These are phyloP conservation scores for Metarhizium anisopliae DNA, from an alignment of 2,329 filamentous ascomycete species.

Conservation along the genomic window DNA sequence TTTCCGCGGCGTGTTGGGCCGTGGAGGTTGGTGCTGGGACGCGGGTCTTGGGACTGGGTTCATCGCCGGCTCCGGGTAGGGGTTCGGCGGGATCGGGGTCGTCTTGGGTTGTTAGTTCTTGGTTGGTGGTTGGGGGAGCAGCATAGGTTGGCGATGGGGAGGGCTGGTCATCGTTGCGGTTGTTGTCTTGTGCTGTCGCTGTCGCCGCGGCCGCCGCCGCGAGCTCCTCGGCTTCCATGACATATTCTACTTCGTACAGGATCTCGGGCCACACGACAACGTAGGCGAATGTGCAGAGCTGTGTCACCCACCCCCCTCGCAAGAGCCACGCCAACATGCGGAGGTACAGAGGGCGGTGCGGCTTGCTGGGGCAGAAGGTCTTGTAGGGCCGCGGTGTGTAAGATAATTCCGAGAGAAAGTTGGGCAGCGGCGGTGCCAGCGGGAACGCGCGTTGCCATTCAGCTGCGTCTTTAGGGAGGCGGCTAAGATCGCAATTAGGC, in stretches of 20 bases:
- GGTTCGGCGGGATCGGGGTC: constrained; percentile 9
- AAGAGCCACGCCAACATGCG: constrained; percentile 90
- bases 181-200: constrained; percentile 8
- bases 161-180: constrained; percentile 2
- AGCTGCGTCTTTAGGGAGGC: constrained; percentile 58
- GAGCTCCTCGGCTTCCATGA: constrained; percentile 58
- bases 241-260: constrained; percentile 68
- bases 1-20: constrained; percentile 46
- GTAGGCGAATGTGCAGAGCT: constrained; percentile 85
- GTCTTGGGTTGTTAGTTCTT: background rate
- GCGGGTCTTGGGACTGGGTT: constrained; percentile 1
- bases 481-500: constrained; percentile 73
- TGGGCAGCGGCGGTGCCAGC: constrained; percentile 70
- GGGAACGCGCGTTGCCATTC: constrained; percentile 75
- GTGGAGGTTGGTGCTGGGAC: constrained; percentile 6
- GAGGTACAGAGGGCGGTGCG: constrained; percentile 80
- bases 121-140: background rate
- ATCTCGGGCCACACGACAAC: constrained; percentile 77
- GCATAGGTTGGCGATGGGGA: background rate
- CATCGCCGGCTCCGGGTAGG: constrained; percentile 1
- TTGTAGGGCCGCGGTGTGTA: constrained; percentile 76
- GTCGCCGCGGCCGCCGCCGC: constrained; percentile 22
- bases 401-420: constrained; percentile 79
- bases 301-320: constrained; percentile 86
- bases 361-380: constrained; percentile 74